These are phyloP conservation scores for Penicillium coffeae DNA, from an alignment of 495 filamentous ascomycete species.

Conservation along the genomic window DNA sequence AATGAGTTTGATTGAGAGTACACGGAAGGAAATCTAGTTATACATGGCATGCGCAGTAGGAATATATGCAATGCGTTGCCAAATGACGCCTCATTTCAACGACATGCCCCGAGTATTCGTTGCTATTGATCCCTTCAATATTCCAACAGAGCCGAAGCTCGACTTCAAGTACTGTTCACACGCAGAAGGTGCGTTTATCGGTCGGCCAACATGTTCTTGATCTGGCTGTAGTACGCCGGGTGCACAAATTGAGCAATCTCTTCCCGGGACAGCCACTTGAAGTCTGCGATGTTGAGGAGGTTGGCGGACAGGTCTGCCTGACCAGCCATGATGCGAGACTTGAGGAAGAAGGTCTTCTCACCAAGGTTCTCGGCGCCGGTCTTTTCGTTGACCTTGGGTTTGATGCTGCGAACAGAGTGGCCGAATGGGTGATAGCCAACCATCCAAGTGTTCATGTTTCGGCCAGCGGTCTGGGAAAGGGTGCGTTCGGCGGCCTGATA, in stretches of 20 bases:
- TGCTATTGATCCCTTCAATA: not conserved
- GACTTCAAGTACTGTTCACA: not conserved
- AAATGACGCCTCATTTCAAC: slow-evolving; percentile 14
- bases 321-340: slow-evolving; percentile 92
- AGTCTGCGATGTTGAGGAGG: slow-evolving; percentile 69
- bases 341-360: slow-evolving; percentile 92
- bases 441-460: slow-evolving; percentile 99
- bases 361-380: slow-evolving; percentile 38
- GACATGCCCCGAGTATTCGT: slow-evolving; percentile 15
- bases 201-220: slow-evolving; percentile 78
- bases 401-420: slow-evolving; percentile 57
- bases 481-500: slow-evolving; percentile 75
- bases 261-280: slow-evolving; percentile 87
- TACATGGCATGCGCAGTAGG: slow-evolving; percentile 41
- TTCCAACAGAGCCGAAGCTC: not conserved
- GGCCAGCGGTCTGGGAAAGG: slow-evolving; percentile 69
- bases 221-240: slow-evolving; percentile 62
- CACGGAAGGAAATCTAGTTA: slow-evolving; percentile 39
- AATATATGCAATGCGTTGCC: slow-evolving; percentile 39
- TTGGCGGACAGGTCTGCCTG: slow-evolving; percentile 78
- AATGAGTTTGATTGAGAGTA: slow-evolving; percentile 25
- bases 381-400: slow-evolving; percentile 37
- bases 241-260: slow-evolving; percentile 67
- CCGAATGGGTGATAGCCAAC: slow-evolving; percentile 88
- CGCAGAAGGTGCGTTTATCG: slow-evolving; percentile 37